A percentile compares a stretch with the other conserved stretches of the same genome.
Conservation (phyloP, 129 eudicot species). For the Artemisia argyi region DNA sequence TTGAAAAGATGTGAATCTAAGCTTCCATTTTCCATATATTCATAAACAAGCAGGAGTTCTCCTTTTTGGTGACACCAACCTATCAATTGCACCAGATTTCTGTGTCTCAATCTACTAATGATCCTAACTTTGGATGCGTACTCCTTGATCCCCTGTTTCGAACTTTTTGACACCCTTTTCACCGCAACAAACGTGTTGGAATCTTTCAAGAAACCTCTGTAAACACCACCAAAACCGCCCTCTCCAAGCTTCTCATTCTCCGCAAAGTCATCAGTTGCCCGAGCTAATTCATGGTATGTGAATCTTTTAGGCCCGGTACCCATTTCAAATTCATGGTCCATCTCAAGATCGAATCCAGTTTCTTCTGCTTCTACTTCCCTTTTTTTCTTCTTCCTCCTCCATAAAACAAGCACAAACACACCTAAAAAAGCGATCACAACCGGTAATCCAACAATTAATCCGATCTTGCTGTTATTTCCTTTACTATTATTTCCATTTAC, state of each 20-base stretch:
- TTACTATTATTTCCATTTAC: not conserved
- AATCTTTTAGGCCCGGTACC: conserved; percentile 25
- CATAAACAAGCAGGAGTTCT: not conserved
- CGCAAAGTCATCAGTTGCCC: not conserved
- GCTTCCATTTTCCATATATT: not conserved
- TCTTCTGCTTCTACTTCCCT: conserved; percentile 5
- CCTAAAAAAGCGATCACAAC: not conserved
- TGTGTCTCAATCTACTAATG: conserved; percentile 41
- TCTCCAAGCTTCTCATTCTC: conserved; percentile 19
- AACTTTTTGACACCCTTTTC: not conserved
- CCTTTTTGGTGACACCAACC: conserved; percentile 44
- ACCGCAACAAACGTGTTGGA: not conserved
- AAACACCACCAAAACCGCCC: conserved; percentile 18
- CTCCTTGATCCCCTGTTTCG: not conserved
- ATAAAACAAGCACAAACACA: not conserved
- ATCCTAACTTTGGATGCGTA: conserved; percentile 34
- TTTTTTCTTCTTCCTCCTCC: conserved; percentile 26
- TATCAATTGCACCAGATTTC: conserved; percentile 38
- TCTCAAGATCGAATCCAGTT: conserved; percentile 2
- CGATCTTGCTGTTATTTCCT: conserved; percentile 8
- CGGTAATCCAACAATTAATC: conserved; percentile 14
- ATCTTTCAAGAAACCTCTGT: conserved; percentile 4
- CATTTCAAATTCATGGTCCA: conserved; percentile 28
- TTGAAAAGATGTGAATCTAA: conserved; percentile 23
- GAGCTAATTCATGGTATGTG: conserved; percentile 16